Evolutionary conservation across 2,329 filamentous ascomycete species (phyloP).

Genomic region (Colletotrichum higginsianum): DNA sequence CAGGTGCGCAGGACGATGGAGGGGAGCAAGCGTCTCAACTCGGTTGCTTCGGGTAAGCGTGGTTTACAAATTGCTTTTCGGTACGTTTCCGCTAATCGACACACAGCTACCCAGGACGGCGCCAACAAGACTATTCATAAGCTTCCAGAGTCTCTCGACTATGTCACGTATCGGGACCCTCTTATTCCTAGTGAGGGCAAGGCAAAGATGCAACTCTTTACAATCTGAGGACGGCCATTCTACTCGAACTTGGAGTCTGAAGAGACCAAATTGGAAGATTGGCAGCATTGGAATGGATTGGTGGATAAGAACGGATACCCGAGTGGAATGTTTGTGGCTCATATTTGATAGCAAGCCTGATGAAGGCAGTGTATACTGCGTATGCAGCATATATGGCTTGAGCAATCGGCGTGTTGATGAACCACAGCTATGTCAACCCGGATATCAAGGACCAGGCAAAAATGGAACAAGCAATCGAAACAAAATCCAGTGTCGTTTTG

Average conservation of each 20-base stretch:
- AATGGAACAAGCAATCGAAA: not conserved
- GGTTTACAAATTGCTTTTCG: not conserved
- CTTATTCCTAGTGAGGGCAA: slow-evolving; percentile 11
- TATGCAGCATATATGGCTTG: not conserved
- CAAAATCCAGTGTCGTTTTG: not conserved
- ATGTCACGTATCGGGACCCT: slow-evolving; percentile 32
- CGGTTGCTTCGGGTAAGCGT: slow-evolving; percentile 8
- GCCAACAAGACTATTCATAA: slow-evolving; percentile 14
- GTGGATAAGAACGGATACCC: not conserved
- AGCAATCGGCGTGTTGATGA: too few species aligned
- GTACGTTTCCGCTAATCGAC: not conserved
- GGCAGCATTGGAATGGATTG: not conserved
- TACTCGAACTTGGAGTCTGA: not conserved
- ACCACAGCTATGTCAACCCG: not conserved
- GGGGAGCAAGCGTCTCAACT: slow-evolving; percentile 11
- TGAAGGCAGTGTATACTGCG: not conserved
- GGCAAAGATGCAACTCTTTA: slow-evolving; percentile 21
- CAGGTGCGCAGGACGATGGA: slow-evolving; percentile 20
- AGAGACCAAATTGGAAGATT: too few species aligned
- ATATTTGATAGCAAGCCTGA: not conserved
- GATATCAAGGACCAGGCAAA: not conserved
- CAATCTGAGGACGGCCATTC: slow-evolving; percentile 8
- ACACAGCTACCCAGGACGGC: slow-evolving; percentile 4
- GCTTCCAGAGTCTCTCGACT: slow-evolving; percentile 13
- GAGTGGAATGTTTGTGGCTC: not conserved